Percentiles rank a stretch among this genome's conserved stretches.
phyloP scores from a whole-genome alignment of 2,329 filamentous ascomycete genomes.

The Pyrenophora tritici-repentis region DNA sequence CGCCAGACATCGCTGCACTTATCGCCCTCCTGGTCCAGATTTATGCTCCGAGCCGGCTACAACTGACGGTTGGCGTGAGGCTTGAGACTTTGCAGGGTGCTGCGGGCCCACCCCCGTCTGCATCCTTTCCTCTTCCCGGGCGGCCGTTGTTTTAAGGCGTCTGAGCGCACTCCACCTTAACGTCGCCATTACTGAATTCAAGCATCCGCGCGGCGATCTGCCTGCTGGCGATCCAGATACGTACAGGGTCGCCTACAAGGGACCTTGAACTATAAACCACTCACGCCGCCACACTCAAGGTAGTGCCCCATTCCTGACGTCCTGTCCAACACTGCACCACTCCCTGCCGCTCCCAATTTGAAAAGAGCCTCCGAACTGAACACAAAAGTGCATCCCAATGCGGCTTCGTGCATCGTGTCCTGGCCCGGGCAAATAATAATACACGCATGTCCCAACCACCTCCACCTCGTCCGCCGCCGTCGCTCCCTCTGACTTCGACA shows the following conservation, averaged over 20 bases:
- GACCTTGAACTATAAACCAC: slow-evolving; percentile 45
- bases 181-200: slow-evolving; percentile 44
- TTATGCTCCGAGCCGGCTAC: slow-evolving; percentile 38
- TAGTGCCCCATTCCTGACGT: slow-evolving; percentile 48
- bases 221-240: slow-evolving; percentile 48
- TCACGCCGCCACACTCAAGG: slow-evolving; percentile 46
- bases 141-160: slow-evolving; percentile 38
- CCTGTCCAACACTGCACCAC: slow-evolving; percentile 46
- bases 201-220: slow-evolving; percentile 43
- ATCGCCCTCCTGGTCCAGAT: slow-evolving; percentile 28
- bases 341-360: slow-evolving; percentile 44
- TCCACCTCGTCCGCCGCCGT: slow-evolving; percentile 48
- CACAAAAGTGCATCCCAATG: slow-evolving; percentile 46
- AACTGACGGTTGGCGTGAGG: slow-evolving; percentile 38
- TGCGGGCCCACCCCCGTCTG: slow-evolving; percentile 36
- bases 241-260: slow-evolving; percentile 41
- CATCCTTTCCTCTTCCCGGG: slow-evolving; percentile 36
- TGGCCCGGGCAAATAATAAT: slow-evolving; percentile 49
- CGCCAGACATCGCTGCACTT: slow-evolving; percentile 23
- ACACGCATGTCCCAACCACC: slow-evolving; percentile 52
- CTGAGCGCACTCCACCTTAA: slow-evolving; percentile 43
- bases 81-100: slow-evolving; percentile 35
- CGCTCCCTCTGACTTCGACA: slow-evolving; percentile 48
- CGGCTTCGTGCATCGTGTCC: slow-evolving; percentile 49
- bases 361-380: slow-evolving; percentile 43